phyloP scores from a whole-genome alignment of 768 basidiomycete genomes.

The Antrodiella citrinella region DNA sequence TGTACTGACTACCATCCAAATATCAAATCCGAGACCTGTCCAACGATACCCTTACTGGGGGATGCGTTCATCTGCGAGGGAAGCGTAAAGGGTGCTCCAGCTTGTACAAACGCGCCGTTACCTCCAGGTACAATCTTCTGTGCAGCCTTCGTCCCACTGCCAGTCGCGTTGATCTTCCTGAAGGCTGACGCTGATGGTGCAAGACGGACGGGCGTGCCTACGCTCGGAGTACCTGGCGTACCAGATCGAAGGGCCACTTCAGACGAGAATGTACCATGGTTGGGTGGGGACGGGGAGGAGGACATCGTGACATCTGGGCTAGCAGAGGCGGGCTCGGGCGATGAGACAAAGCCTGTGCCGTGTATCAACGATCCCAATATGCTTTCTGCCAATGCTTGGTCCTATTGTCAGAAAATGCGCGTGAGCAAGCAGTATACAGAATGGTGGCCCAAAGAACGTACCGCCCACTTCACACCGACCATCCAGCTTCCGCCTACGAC shows the following conservation, averaged over 20 bases:
- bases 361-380: constrained; percentile 32
- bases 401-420: constrained; percentile 30
- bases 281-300: constrained; percentile 20
- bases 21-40: constrained; percentile 72
- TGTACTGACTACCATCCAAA: constrained; percentile 86
- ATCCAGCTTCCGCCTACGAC: constrained; percentile 68
- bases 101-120: constrained; percentile 7
- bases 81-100: constrained; percentile 5
- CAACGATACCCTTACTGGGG: constrained; percentile 52
- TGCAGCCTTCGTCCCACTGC: constrained; percentile 9
- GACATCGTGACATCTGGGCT: constrained; percentile 14
- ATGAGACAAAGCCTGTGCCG: constrained; percentile 9
- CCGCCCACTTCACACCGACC: constrained; percentile 84
- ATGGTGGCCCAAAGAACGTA: constrained; percentile 31
- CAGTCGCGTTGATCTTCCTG: constrained; percentile 32
- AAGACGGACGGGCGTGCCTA: constrained; percentile 66
- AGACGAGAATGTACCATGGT: constrained; percentile 37
- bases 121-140: constrained; percentile 6
- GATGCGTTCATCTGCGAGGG: constrained; percentile 22
- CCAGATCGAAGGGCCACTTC: constrained; percentile 27
- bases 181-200: constrained; percentile 71
- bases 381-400: constrained; percentile 49
- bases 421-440: constrained; percentile 4
- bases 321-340: constrained; percentile 9
- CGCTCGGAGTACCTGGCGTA: constrained; percentile 29